Conservation (phyloP, 768 basidiomycete genomes). For the Tricholomella constricta region DNA sequence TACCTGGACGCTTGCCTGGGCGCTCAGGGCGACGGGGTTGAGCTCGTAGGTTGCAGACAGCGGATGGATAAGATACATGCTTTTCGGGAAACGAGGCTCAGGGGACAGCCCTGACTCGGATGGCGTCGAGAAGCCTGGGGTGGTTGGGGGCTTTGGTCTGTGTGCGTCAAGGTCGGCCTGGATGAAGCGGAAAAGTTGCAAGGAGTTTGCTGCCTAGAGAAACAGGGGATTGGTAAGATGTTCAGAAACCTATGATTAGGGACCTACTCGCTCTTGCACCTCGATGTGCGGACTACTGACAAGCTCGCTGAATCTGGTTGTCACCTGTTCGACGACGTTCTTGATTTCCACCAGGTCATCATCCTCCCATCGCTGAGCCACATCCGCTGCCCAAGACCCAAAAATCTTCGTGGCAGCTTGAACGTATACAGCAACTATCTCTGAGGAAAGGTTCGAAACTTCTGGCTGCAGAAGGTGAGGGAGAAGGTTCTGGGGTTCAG, state of each 20-base stretch:
- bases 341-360: constrained; percentile 68
- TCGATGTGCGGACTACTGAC: constrained; percentile 72
- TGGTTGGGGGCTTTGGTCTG: constrained; percentile 40
- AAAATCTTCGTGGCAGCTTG: constrained; percentile 87
- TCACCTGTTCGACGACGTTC: constrained; percentile 60
- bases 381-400: constrained; percentile 77
- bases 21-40: constrained; percentile 77
- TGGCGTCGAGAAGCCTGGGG: constrained; percentile 33
- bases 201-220: constrained; percentile 74
- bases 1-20: constrained; percentile 78
- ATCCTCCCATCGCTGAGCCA: constrained; percentile 77
- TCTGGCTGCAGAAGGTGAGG: constrained; percentile 67
- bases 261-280: constrained; percentile 83
- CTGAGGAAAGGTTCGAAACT: constrained; percentile 56
- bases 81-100: constrained; percentile 80
- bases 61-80: constrained; percentile 81
- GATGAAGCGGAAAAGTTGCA: constrained; percentile 76
- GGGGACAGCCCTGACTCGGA: constrained; percentile 36
- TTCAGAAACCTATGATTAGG: neutral
- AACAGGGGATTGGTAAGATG: constrained; percentile 8
- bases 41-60: constrained; percentile 79
- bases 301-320: constrained; percentile 60
- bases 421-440: constrained; percentile 77
- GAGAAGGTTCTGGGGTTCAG: constrained; percentile 74
- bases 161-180: constrained; percentile 67